Evolutionary conservation across 495 filamentous ascomycete genomes (phyloP), one percentile per base, ranked within the genome.

Genomic region (Pseudevernia furfuracea): DNA sequence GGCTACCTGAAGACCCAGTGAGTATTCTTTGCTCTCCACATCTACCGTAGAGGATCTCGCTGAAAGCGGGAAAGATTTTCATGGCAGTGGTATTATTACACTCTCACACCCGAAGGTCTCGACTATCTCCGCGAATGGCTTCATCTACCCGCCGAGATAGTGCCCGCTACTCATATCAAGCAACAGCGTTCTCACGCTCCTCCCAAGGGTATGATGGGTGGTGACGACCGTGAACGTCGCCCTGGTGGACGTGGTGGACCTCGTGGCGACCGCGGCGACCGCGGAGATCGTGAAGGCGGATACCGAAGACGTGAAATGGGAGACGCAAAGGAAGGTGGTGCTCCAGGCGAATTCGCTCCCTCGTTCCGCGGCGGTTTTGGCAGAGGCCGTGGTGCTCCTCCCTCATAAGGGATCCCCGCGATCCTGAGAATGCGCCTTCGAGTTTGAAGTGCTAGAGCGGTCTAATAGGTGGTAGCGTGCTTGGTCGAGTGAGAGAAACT

Each of bases 21-120:
- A 55, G 52, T 34, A 21, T 7, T 34, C 28, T 21, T 55, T 34
- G 28, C 30, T 32, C 17, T 12, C 30, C 21, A 53, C 52, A 11
- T 17, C 4, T 7, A 10, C 15, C 6, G 5, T 34, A 10, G 1
- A 55, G 25, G 2, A 9, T 55, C 7, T 34, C n/a, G 30, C 52
- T 55, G 4, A 55, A 34, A 34, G 1, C 2, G 49, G 1, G 17
- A 21, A 55, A 55, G 52, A 12, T 98, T 98, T 89, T 96, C 91
- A 67, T 98, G 94, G 94, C 94, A 98, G 84, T 97, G 92, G 87
- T 98, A 97, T 87, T 98, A 98, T 89, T 98, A 98, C 88, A 98
- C 95, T 79, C 87, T 98, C 77, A 98, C 94, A 77, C 91, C 92
- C 72, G 93, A 97, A 79, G 94, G 94, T 83, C 92, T 98, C 76